Conservation (phyloP, 2,329 filamentous ascomycete genomes). For the Diaporthe sp. region DNA sequence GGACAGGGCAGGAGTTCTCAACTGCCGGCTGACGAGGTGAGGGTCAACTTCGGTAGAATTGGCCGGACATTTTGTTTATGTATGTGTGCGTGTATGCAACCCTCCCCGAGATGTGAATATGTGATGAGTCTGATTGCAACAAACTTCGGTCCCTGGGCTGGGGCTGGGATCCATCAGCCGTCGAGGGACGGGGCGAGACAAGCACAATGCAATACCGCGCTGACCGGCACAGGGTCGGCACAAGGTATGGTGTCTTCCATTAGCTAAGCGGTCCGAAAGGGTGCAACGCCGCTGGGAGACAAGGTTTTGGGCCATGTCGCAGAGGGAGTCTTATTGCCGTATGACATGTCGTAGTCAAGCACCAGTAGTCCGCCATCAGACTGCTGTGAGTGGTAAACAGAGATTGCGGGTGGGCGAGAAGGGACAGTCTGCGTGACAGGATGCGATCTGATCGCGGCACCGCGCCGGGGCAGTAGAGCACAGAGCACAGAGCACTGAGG, state of each 20-base stretch:
- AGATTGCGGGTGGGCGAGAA: constrained; percentile 8
- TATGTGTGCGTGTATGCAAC: background rate
- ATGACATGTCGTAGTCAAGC: background rate
- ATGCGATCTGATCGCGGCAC: constrained; percentile 15
- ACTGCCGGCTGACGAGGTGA: constrained; percentile 23
- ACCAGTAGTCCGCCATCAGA: background rate
- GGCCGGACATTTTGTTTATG: background rate
- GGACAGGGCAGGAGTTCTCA: background rate
- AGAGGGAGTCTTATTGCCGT: constrained; percentile 16
- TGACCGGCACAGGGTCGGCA: background rate
- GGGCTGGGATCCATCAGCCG: background rate
- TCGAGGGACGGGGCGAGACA: background rate
- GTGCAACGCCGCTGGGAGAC: constrained; percentile 14
- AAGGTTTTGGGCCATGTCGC: constrained; percentile 32
- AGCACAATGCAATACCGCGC: background rate
- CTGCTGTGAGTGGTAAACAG: constrained; percentile 10
- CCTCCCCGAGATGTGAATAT: background rate
- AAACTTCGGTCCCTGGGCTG: constrained; percentile 10
- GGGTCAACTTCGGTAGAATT: background rate
- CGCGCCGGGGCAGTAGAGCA: background rate
- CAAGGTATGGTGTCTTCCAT: background rate
- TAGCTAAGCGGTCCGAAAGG: constrained; percentile 3
- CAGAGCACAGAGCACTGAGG: background rate
- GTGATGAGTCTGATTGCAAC: constrained; percentile 15
- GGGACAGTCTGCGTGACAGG: constrained; percentile 5